Evolutionary conservation across 225 moss, liverwort and hornwort species (phyloP).

Genomic region (Marchantia polymorpha): DNA sequence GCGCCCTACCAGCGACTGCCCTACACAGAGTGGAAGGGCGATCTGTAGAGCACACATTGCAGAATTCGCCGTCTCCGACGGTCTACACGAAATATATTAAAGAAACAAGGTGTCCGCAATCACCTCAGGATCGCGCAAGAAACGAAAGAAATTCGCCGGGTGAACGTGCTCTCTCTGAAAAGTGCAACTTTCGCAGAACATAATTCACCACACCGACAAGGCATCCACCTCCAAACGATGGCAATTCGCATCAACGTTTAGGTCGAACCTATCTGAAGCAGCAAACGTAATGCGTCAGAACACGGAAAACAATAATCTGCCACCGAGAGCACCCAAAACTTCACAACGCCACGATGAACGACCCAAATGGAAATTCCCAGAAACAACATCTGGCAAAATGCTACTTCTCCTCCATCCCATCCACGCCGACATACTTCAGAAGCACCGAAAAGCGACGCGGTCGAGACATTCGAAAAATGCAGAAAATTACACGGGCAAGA

Average conservation of each 20-base stretch:
- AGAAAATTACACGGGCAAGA: background rate
- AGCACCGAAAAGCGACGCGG: too few species aligned
- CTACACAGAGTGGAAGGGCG: constrained; percentile 47
- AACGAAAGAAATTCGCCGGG: background rate
- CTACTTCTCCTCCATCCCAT: background rate
- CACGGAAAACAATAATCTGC: background rate
- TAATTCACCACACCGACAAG: background rate
- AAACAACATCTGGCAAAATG: background rate
- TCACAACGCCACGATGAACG: background rate
- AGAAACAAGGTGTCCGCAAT: background rate
- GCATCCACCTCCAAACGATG: background rate
- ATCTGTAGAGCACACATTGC: constrained; percentile 82
- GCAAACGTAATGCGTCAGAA: background rate
- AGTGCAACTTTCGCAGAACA: constrained; percentile 6
- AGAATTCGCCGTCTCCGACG: background rate
- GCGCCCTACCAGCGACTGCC: constrained; percentile 35
- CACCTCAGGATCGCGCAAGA: background rate
- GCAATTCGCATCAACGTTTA: background rate
- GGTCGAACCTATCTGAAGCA: background rate
- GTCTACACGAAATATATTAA: background rate
- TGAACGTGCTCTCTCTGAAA: background rate
- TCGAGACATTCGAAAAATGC: background rate
- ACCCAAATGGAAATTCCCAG: background rate
- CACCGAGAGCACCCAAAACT: background rate
- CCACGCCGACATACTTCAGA: background rate